These are phyloP conservation scores for Solanum sejunctum DNA, from an alignment of 257 asterid genomes.

Conservation along the genomic window DNA sequence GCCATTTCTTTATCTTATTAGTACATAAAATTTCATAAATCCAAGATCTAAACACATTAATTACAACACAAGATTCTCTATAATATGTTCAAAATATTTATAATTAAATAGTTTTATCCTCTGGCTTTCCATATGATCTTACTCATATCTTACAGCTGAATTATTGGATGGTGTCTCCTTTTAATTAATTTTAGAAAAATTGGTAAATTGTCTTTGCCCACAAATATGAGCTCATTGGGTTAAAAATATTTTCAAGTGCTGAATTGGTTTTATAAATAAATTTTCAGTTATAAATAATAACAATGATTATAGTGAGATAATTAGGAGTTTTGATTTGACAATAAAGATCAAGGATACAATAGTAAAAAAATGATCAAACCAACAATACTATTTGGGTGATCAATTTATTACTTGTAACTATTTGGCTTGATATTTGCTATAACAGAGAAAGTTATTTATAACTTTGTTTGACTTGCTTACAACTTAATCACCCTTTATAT, in stretches of 20 bases:
- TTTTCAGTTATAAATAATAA: not conserved
- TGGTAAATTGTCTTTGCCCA: not conserved
- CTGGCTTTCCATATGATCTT: not conserved
- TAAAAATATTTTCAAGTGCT: too few relatives aligned
- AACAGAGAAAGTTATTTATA: too few relatives aligned
- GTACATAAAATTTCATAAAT: not conserved
- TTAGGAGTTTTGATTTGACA: not conserved
- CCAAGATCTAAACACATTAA: not conserved
- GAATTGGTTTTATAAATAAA: not conserved
- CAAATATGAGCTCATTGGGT: not conserved
- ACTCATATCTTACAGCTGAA: not conserved
- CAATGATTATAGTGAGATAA: not conserved
- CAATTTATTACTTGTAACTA: not conserved
- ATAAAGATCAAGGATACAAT: not conserved
- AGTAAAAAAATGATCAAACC: too few relatives aligned
- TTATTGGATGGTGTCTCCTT: not conserved
- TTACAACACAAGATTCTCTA: not conserved
- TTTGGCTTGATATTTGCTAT: too few relatives aligned
- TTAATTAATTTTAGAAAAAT: not conserved
- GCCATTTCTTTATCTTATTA: not conserved
- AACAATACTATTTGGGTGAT: not conserved
- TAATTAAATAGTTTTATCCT: not conserved
- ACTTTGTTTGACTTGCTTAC: not conserved
- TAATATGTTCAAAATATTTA: not conserved
- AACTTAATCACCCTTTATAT: not conserved